Percentiles rank a stretch among this genome's conserved stretches.
Conservation (phyloP, 257 asterid genomes). For the Jacaranda mimosifolia region DNA sequence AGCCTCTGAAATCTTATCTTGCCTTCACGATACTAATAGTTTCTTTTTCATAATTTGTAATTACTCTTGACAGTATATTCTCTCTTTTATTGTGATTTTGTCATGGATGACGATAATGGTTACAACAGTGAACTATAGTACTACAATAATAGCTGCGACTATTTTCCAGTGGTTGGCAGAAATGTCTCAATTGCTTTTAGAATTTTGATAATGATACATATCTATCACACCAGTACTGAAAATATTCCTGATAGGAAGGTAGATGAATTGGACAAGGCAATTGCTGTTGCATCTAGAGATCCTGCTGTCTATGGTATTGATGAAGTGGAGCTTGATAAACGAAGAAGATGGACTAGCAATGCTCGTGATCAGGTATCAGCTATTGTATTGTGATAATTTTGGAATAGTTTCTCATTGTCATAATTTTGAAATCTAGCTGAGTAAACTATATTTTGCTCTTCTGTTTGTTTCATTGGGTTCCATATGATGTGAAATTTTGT, state of each 20-base stretch:
- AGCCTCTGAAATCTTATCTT: conserved; percentile 3
- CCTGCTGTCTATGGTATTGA: conserved; percentile 81
- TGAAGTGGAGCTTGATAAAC: conserved; percentile 81
- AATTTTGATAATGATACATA: neutral
- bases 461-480: conserved; percentile 30
- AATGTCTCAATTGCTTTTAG: conserved; percentile 6
- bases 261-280: conserved; percentile 95
- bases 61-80: conserved; percentile 1
- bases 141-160: neutral
- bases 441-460: conserved; percentile 1
- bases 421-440: conserved; percentile 15
- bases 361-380: conserved; percentile 83
- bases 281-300: conserved; percentile 86
- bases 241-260: conserved; percentile 76
- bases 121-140: conserved; percentile 2
- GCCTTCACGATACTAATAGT: neutral
- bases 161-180: neutral
- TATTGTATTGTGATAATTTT: neutral
- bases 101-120: conserved; percentile 13
- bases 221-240: conserved; percentile 51
- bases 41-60: conserved; percentile 12
- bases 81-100: neutral
- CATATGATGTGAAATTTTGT: conserved; percentile 13
- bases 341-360: conserved; percentile 93
- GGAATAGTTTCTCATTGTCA: neutral